Base-by-base conservation (phyloP, 139 green algal species). In the Protoeuglena noctilucae region DNA sequence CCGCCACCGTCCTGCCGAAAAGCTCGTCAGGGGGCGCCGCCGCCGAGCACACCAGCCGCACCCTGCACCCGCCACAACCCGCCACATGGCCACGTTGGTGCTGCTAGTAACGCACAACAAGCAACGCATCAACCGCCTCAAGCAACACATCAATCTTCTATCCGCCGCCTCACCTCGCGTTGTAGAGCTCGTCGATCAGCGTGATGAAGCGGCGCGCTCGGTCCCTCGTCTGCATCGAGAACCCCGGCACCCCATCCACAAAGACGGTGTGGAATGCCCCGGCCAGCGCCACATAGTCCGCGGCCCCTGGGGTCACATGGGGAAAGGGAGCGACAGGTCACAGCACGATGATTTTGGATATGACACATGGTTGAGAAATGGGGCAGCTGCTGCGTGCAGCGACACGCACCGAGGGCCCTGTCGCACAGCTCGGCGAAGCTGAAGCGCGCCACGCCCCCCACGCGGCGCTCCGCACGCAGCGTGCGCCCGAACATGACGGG, bases 141-240 rank as follows among this genome's bases (percentile, higher is more conserved):
- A n/a, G n/a, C n/a, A n/a, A n/a, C n/a, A n/a, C n/a, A n/a, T n/a
- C n/a, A n/a, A n/a, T n/a, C n/a, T n/a, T n/a, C n/a, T n/a, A n/a
- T n/a, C n/a, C 40, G 19, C 40, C 40, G 18, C 19, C 18, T n/a
- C 9, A 22, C 12, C 68, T 57, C 2, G 58, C 48, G 51, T 83
- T 78, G 64, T 83, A 81, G 43, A 86, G 56, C 67, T 94, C 85
- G 47, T 94, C 85, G 1, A 93, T 47, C 9, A 94, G 67, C 0
- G 76, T 89, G 68, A 94, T 93, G 76, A 93, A 94, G 46, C 85
- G 77, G 2, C 81, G 71, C 0, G 85, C 85, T 57, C 83, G 65
- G 63, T 93, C 83, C 0, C 78, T 63, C 1, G 76, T 62, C 65
- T 80, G 65, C 46, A 57, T 48, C 48, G 28, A 30, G 29, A 54